Base-by-base conservation (phyloP, 768 basidiomycete species). In the Baorangia bicolor region DNA sequence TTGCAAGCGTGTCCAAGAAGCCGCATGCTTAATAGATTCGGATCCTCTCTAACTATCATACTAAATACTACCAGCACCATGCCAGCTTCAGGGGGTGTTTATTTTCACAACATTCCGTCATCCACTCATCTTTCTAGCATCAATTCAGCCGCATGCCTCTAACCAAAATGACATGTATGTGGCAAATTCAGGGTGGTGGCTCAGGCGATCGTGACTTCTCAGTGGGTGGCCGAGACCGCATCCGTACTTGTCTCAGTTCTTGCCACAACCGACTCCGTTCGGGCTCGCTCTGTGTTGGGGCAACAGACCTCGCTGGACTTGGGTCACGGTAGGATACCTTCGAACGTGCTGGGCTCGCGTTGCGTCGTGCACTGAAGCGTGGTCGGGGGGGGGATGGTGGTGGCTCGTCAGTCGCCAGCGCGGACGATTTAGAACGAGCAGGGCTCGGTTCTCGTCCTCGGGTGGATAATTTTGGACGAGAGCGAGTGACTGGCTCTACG, bases 171-270 rank as follows among this genome's bases (percentile, higher is more conserved):
- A 51, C 56, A 52, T 20, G 61, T 53, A 53, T 49, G 56, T 65
- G 50, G 48, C 57, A 38, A 49, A 50, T 56, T 73, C 58, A 77
- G 59, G 69, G 73, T 58, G 72, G 72, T 55, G 73, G 72, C 45
- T 72, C 73, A 65, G 68, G 68, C 40, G 74, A 72, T 57, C 69
- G 70, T 56, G 78, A 75, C 55, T 67, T 71, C 46, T 76, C 75
- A 20, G 80, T 81, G 37, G 74, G 73, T 46, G 78, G 74, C 37
- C 76, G 74, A 55, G 81, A 73, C 66, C 76, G 77, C 55, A 73
- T 73, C 60, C 75, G 78, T 50, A 82, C 73, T 53, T 79, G 77
- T 64, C 75, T 76, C 25, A 86, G 70, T 61, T 86, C 85, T 40
- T 73, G 75, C 82, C 84, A 85, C 56, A 86, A 64, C 53, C 74